Base-by-base conservation (phyloP, 768 basidiomycete species). In the Leccinum imitatum region DNA sequence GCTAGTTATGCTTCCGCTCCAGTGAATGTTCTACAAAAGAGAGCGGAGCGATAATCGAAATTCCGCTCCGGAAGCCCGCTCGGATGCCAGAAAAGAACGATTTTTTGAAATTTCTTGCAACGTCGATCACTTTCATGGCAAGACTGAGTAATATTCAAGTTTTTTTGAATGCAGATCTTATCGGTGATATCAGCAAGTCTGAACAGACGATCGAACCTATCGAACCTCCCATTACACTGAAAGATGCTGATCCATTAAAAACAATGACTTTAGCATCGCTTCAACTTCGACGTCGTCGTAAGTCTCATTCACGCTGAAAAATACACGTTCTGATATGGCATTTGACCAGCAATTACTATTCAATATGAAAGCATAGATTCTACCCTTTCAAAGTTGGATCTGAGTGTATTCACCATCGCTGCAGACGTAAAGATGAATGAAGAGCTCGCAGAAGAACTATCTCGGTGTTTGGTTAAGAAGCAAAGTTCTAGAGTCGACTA, bases 101-200 rank as follows among this genome's bases (percentile, higher is more conserved):
- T 64, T 87, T 98, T 62, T 84, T 89, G 21, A 84, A 91, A 14
- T 97, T 98, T 73, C 80, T 98, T 17, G 82, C 87, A 23, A 93
- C 93, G 5, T 91, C 90, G 0, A 86, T 98, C 57, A 93, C 93
- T 0, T 98, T 98, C 76, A 97, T 96, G 89, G 77, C 80, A 3
- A 80, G 85, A 60, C 80, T 98, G 9, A 76, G 78, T 14, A 79
- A 87, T 70, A 84, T 97, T 58, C 87, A 84, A 64, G 83, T 98
- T 33, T 91, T 83, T 71, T 83, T 95, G 46, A 87, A 98, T 65
- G 86, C 86, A 61, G 83, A 85, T 65, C 77, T 85, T 39, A 77
- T 94, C 2, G 83, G 84, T 17, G 80, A 77, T 39, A 71, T 95
- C 53, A 79, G 77, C 41, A 95, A 93, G 75, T 75, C 79, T 1